Conservation (phyloP, 768 basidiomycete species). For the Lactifluus hygrophoroides region DNA sequence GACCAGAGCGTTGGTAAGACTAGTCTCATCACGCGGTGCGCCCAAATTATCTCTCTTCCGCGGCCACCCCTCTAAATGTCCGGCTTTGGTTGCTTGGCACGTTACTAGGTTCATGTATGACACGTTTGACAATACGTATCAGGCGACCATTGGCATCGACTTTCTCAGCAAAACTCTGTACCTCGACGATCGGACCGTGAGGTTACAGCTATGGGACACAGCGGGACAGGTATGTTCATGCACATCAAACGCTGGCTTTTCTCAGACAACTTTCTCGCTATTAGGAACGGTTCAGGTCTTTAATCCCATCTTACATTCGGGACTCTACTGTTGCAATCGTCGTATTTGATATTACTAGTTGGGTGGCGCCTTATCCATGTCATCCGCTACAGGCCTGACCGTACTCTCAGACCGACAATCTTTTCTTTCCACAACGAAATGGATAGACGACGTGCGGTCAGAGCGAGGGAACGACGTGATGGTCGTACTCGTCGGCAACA, state of each 20-base stretch:
- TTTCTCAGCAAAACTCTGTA: slow-evolving; percentile 99
- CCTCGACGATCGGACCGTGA: slow-evolving; percentile 94
- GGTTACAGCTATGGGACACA: slow-evolving; percentile 98
- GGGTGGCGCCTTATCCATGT: slow-evolving; percentile 27
- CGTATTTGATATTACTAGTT: slow-evolving; percentile 99
- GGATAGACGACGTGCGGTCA: slow-evolving; percentile 98
- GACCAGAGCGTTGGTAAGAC: slow-evolving; percentile 99
- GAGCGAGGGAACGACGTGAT: slow-evolving; percentile 97
- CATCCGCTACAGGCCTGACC: neutral
- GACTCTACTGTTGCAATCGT: slow-evolving; percentile 99
- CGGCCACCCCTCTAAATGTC: neutral
- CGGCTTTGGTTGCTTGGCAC: neutral
- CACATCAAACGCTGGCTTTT: neutral
- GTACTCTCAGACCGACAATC: slow-evolving; percentile 75
- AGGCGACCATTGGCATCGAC: slow-evolving; percentile 96
- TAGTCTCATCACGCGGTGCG: slow-evolving; percentile 89
- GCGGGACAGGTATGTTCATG: slow-evolving; percentile 68
- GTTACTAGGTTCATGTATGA: slow-evolving; percentile 89
- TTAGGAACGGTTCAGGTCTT: slow-evolving; percentile 92
- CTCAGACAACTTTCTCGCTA: neutral
- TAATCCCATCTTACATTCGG: slow-evolving; percentile 98
- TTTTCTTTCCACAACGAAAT: slow-evolving; percentile 97
- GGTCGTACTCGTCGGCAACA: slow-evolving; percentile 97
- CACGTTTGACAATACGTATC: slow-evolving; percentile 99
- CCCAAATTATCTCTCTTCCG: slow-evolving; percentile 14